Percentiles rank a stretch among this genome's conserved stretches.
phyloP scores from a whole-genome alignment of 345 rosid species.

The Tarenaya hassleriana region DNA sequence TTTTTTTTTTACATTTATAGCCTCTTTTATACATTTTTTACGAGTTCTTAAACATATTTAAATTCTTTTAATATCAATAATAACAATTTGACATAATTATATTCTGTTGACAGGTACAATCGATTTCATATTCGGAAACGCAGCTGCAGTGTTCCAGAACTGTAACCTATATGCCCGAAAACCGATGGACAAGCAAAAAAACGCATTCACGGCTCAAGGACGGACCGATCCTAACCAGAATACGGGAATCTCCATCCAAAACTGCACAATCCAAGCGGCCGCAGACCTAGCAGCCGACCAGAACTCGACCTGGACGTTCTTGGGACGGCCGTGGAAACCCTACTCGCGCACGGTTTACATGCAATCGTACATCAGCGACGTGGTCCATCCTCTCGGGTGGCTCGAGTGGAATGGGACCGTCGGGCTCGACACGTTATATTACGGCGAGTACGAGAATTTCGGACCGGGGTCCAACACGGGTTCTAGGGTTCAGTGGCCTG shows the following conservation, averaged over 20 bases:
- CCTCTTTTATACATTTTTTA: too few relatives aligned
- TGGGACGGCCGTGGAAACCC: constrained; percentile 65
- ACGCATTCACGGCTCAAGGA: constrained; percentile 62
- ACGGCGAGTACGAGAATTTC: constrained; percentile 53
- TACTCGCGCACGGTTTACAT: constrained; percentile 56
- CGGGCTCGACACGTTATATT: constrained; percentile 48
- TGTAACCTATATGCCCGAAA: constrained; percentile 46
- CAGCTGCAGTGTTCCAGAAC: constrained; percentile 39
- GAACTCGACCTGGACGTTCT: constrained; percentile 31
- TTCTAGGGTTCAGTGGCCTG: constrained; percentile 54
- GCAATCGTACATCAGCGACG: constrained; percentile 43
- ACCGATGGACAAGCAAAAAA: constrained; percentile 48
- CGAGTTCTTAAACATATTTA: too few relatives aligned
- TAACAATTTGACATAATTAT: too few relatives aligned
- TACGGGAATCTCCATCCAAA: constrained; percentile 62
- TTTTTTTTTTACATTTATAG: too few relatives aligned
- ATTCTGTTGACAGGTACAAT: constrained; percentile 42
- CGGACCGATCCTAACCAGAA: constrained; percentile 59
- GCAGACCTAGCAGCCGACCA: constrained; percentile 43
- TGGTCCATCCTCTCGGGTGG: constrained; percentile 49
- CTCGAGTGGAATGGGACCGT: constrained; percentile 60
- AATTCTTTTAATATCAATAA: too few relatives aligned
- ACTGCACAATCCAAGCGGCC: constrained; percentile 50
- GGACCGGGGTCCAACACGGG: constrained; percentile 57
- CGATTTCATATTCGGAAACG: constrained; percentile 52